Percentiles rank a stretch among this genome's conserved stretches.
phyloP scores from a whole-genome alignment of 2,329 filamentous ascomycete species.

The Trichoderma endophyticum region DNA sequence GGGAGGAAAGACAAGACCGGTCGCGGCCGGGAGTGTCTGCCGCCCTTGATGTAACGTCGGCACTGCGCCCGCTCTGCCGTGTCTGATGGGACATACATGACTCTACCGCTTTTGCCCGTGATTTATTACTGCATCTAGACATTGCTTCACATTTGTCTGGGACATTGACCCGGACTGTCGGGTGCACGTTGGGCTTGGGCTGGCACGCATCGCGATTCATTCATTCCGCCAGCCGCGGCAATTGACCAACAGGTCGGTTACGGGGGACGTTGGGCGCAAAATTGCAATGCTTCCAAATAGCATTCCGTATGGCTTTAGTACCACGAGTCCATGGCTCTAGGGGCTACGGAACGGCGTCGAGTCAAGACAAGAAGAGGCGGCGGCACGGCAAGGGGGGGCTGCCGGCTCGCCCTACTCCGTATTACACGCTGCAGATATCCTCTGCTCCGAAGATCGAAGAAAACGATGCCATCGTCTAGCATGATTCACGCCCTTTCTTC shows the following conservation, averaged over 20 bases:
- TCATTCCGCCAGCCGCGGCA: background rate
- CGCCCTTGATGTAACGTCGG: constrained; percentile 5
- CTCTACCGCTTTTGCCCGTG: background rate
- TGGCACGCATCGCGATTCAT: background rate
- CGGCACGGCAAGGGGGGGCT: background rate
- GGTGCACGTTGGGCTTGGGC: background rate
- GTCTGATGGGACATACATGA: background rate
- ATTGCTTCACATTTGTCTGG: background rate
- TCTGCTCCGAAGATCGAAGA: background rate
- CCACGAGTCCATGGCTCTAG: background rate
- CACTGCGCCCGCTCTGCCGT: background rate
- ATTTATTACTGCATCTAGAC: background rate
- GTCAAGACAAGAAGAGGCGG: background rate
- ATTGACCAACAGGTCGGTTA: background rate
- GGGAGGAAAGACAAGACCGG: background rate
- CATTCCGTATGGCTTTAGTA: background rate
- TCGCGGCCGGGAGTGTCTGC: background rate
- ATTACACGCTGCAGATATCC: background rate
- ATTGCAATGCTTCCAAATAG: background rate
- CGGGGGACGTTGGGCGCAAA: background rate
- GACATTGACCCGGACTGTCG: background rate
- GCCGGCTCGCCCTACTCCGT: background rate
- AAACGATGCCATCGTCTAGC: background rate
- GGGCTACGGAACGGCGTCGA: background rate
- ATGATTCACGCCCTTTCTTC: background rate